Evolutionary conservation across 1,284 basidiomycete genomes (phyloP), one percentile per base, ranked within the genome.

Genomic region (Cutaneotrichosporon cutaneum): DNA sequence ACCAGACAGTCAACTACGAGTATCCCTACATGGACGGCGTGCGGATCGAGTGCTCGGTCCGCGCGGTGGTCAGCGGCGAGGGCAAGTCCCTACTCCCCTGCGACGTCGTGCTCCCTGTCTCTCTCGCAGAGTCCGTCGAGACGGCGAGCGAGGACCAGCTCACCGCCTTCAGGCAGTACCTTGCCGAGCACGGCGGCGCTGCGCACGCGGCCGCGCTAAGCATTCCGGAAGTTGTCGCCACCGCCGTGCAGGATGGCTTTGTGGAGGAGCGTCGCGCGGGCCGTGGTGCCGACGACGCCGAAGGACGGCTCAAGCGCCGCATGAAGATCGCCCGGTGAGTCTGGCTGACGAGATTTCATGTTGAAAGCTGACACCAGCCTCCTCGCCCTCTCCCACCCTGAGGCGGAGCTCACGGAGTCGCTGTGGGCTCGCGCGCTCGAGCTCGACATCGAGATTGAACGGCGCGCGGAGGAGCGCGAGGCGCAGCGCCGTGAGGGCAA

Each of bases 11-110:
- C 21, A 59, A 66, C 30, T 80, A 79, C 66, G 73, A 76, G 56
- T 80, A 78, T 58, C 78, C 78, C 3, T 80, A 69, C 60, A 76
- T 77, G 67, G 74, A 77, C 52, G 71, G 69, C 5, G 67, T 79
- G 48, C 74, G 74, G 62, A 79, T 80, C 72, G 72, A 76, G 27
- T 71, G 70, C 45, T 70, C 72, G 26, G 60, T 77, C 1, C 66
- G 71, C 48, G 61, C 69, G 6, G 54, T 74, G 1, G 68, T 80
- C 10, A 62, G 75, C 32, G 72, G 73, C 39, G 73, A 78, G 57
- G 76, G 72, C n/a, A 77, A 74, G 63, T 74, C 68, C 51, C 57
- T 80, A 42, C 57, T 79, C 13, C 77, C 77, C 16, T 75, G 76
- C 54, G 73, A 76, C 59, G 56, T 76, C 1, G 50, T 67, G 21